A percentile compares a stretch with the other conserved stretches of the same genome.
Evolutionary conservation across 306 rosid species (phyloP).

Genomic region (Prinsepia uniflora): DNA sequence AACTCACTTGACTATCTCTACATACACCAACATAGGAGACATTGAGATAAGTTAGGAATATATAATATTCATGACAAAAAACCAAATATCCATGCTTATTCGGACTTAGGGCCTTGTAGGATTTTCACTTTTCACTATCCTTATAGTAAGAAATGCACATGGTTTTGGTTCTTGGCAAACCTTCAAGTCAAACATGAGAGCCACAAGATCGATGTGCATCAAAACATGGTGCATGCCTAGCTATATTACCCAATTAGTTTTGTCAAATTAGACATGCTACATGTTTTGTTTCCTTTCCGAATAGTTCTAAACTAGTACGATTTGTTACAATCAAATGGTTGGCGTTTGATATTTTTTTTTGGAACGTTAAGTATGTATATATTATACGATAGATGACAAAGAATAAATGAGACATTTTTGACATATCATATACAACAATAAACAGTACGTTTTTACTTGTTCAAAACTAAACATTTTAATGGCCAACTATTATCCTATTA

Average conservation of each 20-base stretch:
- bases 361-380: too few species aligned
- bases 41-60: constrained; percentile 5
- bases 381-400: too few species aligned
- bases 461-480: not conserved
- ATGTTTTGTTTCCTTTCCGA: not conserved
- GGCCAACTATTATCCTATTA: not conserved
- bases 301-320: not conserved
- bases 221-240: constrained; percentile 2
- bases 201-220: constrained; percentile 18
- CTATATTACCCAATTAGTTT: constrained; percentile 14
- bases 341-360: too few species aligned
- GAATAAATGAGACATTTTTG: not conserved
- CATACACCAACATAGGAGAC: constrained; percentile 21
- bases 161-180: constrained; percentile 21
- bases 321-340: not conserved
- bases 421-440: too few species aligned
- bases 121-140: constrained; percentile 10
- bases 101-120: constrained; percentile 22
- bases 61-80: constrained; percentile 3
- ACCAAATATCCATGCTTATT: not conserved
- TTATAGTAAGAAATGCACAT: constrained; percentile 24
- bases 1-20: constrained; percentile 23
- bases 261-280: constrained; percentile 51
- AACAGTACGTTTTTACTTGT: too few species aligned
- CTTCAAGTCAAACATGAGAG: constrained; percentile 42